Evolutionary conservation across 495 filamentous ascomycete species (phyloP), one percentile per base, ranked within the genome.

Genomic region (Penicillium robsamsonii): DNA sequence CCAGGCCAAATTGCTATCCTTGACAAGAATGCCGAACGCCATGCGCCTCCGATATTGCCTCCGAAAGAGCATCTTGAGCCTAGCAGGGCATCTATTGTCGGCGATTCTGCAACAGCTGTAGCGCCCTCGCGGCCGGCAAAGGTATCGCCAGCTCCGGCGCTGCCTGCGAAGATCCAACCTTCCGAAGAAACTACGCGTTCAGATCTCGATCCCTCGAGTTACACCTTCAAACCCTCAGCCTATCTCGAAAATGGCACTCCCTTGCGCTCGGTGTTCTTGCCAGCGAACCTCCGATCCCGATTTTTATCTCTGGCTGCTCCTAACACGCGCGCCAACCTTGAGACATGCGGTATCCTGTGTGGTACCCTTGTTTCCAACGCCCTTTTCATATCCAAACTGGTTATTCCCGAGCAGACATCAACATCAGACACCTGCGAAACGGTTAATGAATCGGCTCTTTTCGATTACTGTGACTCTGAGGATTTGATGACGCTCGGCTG

Each of bases 351-450:
- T 22, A 88, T 98, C 50, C 82, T 98, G 17, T 96, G 91, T 67
- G 94, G 93, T 5, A 95, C 89, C 0, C 74, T 92, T 6, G 87
- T 96, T 63, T 90, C 91, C 46, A 97, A 97, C 72, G 94, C 94
- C 0, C 76, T 97, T 2, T 97, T 98, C 74, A 86, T 98, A 50
- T 87, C 84, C 4, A 83, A 84, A 47, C 81, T 98, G 5, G 80
- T 98, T 15, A 94, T 98, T 46, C 94, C 94, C 0, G 89, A 96
- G 61, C 94, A 98, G 65, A 85, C 84, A 25, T 85, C 86, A 58
- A 97, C 94, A 2, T 84, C 85, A 8, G 92, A 97, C 64, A 97
- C 94, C 0, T 98, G 94, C 70, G 92, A 96, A 63, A 97, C 87
- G 5, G 82, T 89, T 25, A 92, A 96, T 61, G 93, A 96, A 64